A percentile compares a stretch with the other conserved stretches of the same genome.
phyloP scores from a whole-genome alignment of 306 rosid genomes.

The Trifolium subterraneum region DNA sequence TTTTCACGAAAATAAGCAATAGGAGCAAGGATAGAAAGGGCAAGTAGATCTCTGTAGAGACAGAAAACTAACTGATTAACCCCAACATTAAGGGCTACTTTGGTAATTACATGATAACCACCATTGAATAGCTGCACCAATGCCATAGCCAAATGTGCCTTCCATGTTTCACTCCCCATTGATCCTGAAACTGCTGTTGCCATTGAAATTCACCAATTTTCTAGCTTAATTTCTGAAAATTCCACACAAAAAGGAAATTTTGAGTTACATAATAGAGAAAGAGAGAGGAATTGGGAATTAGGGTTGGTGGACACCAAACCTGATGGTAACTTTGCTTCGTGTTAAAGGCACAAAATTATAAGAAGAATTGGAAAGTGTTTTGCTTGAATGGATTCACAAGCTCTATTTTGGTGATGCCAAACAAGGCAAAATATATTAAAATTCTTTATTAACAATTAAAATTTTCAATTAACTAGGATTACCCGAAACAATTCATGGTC shows the following conservation, averaged over 20 bases:
- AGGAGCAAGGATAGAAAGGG: slow-evolving; percentile 75
- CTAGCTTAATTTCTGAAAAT: slow-evolving; percentile 15
- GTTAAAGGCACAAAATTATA: slow-evolving; percentile 21
- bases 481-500: too few species aligned
- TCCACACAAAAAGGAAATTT: background rate
- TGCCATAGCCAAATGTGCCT: slow-evolving; percentile 80
- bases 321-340: slow-evolving; percentile 35
- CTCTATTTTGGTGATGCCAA: too few species aligned
- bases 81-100: slow-evolving; percentile 90
- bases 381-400: too few species aligned
- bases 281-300: background rate
- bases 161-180: slow-evolving; percentile 53
- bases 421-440: too few species aligned
- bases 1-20: slow-evolving; percentile 77
- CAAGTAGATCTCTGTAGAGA: slow-evolving; percentile 73
- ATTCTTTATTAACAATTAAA: too few species aligned
- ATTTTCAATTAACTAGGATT: too few species aligned
- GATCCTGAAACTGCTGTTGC: slow-evolving; percentile 48
- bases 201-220: slow-evolving; percentile 33
- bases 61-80: slow-evolving; percentile 87
- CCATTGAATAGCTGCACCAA: slow-evolving; percentile 77
- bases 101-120: slow-evolving; percentile 92
- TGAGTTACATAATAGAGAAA: background rate
- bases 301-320: slow-evolving; percentile 24
- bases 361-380: too few species aligned